phyloP scores from a whole-genome alignment of 2,329 filamentous ascomycete species.

The Aspergillus awamori region DNA sequence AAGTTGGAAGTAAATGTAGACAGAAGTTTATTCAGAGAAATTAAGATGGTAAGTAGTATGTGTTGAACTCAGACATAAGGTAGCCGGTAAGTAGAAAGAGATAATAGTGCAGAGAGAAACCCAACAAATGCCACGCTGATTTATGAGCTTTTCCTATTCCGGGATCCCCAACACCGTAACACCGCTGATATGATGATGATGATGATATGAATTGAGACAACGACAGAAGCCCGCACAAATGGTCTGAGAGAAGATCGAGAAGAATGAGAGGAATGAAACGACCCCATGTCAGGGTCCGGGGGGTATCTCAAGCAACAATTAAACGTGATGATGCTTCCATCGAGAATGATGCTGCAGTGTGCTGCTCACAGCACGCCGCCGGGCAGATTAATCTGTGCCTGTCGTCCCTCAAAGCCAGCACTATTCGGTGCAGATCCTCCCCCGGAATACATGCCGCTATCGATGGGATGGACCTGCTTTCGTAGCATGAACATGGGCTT shows the following conservation, averaged over 20 bases:
- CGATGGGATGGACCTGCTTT: slow-evolving; percentile 60
- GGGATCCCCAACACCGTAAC: slow-evolving; percentile 3
- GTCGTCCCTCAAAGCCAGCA: slow-evolving; percentile 34
- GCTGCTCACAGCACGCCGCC: slow-evolving; percentile 34
- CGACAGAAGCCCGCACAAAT: background rate
- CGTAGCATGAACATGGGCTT: slow-evolving; percentile 99
- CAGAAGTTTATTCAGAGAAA: too few species aligned
- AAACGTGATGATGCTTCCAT: slow-evolving; percentile 12
- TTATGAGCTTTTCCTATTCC: slow-evolving; percentile 4
- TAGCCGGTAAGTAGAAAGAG: background rate
- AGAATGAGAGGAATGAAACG: background rate
- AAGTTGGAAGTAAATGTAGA: too few species aligned
- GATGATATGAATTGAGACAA: background rate
- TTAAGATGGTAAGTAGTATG: background rate
- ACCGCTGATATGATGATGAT: slow-evolving; percentile 4
- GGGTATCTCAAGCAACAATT: slow-evolving; percentile 27
- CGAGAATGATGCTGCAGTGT: background rate
- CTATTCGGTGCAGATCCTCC: slow-evolving; percentile 35
- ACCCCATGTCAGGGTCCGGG: slow-evolving; percentile 8
- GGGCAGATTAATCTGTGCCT: slow-evolving; percentile 37
- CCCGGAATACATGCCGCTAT: slow-evolving; percentile 33
- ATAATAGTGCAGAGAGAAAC: background rate
- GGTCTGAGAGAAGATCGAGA: background rate
- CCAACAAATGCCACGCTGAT: slow-evolving; percentile 3
- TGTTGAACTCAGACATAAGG: background rate